phyloP scores from a whole-genome alignment of 2,329 filamentous ascomycete genomes.

The Sporothrix humicola region DNA sequence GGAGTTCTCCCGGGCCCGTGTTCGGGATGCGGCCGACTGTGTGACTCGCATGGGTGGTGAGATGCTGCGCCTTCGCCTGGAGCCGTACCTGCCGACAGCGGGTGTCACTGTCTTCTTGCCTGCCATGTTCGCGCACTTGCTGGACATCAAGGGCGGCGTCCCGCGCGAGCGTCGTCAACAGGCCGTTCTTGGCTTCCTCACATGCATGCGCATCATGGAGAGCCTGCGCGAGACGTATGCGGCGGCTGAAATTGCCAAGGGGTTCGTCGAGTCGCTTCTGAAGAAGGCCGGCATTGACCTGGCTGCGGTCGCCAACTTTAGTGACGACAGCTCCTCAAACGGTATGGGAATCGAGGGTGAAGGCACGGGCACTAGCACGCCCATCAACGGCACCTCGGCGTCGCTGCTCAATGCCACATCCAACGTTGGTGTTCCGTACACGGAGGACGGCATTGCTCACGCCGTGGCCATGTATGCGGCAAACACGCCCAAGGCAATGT shows the following conservation, averaged over 20 bases:
- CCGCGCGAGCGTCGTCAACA: conserved; percentile 73
- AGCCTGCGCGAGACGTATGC: conserved; percentile 87
- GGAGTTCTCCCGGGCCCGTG: conserved; percentile 80
- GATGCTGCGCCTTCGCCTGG: conserved; percentile 73
- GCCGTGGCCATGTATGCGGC: conserved; percentile 36
- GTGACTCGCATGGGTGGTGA: conserved; percentile 85
- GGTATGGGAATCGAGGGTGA: conserved; percentile 33
- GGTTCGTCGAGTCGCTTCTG: conserved; percentile 90
- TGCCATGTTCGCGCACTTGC: conserved; percentile 89
- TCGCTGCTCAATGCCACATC: conserved; percentile 39
- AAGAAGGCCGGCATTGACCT: conserved; percentile 83
- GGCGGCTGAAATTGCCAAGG: conserved; percentile 93
- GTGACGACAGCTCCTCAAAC: conserved; percentile 57
- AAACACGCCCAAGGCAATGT: conserved; percentile 38
- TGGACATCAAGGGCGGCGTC: conserved; percentile 90
- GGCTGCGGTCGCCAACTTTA: conserved; percentile 48
- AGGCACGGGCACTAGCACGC: conserved; percentile 34
- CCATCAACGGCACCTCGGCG: conserved; percentile 37
- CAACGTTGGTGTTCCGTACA: conserved; percentile 39
- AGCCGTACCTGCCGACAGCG: conserved; percentile 82
- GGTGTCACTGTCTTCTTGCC: conserved; percentile 90
- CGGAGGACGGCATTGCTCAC: conserved; percentile 38
- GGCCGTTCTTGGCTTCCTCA: conserved; percentile 80
- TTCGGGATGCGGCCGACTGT: conserved; percentile 80
- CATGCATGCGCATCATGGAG: conserved; percentile 92